Base-by-base conservation (phyloP, 2,329 filamentous ascomycete species). In the Fusarium verticillioides region DNA sequence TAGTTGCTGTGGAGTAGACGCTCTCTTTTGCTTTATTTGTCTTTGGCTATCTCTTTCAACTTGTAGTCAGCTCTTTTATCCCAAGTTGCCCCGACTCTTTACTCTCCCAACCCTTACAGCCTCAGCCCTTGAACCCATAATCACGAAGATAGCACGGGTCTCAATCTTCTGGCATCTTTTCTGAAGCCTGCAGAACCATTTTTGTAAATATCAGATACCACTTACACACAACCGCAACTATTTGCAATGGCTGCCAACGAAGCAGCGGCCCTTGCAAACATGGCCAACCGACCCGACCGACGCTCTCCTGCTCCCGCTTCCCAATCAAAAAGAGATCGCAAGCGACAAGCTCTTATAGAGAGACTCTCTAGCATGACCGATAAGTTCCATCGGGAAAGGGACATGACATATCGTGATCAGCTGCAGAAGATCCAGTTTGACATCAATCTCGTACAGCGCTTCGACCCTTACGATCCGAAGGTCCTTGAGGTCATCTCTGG, bases 391-490 rank as follows among this genome's bases (percentile, higher is more conserved):
- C 89, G 92, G 72, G 95, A 97, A 79, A 90, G 94, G 73, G 94
- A 97, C 81, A 86, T 89, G 71, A 91, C 94, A 77, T 98, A 97
- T 82, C 91, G 95, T 70, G 93, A 96, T 74, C 94, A 98, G 82
- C 88, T 98, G 5, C 92, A 96, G 78, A 94, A 94, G 75, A 90
- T 98, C n/a, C 95, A 98, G 83, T 91, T 94, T 73, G 95, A 97
- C 82, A 95, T 95, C 83, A 94, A 90, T 66, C 88, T 97, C 50
- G 94, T 97, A 74, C 91, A 94, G 81, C 91, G 93, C 75, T 93
- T 96, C 59, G 93, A 97, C 78, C 93, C 94, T 2, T 97, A 97
- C 81, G 86, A 88, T 59, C 87, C 91, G 69, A 89, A 90, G 68
- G 90, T 94, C 54, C 87, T 97, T 52, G 92, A 94, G 70, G 89